Base-by-base conservation (phyloP, 2,329 filamentous ascomycete genomes). In the Ophidiomyces ophidiicola region DNA sequence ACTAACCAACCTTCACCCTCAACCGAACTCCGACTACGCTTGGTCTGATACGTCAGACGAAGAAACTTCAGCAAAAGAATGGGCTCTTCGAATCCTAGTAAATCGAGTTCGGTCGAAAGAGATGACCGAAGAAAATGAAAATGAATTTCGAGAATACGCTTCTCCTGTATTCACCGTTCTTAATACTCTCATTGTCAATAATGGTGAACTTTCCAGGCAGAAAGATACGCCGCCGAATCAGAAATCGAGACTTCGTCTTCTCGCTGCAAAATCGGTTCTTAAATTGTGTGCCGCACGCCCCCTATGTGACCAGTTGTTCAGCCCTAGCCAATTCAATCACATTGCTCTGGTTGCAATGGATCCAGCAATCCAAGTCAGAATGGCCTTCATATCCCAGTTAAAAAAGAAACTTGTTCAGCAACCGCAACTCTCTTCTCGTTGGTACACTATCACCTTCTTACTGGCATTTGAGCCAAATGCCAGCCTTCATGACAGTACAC, bases 401-500 rank as follows among this genome's bases (percentile, higher is more conserved):
- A 90, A 93, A 61, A 94, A 93, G 61, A 59, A 58, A 41, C 48
- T 64, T 12, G 55, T 58, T n/a, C 60, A 62, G 44, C 54, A 50
- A n/a, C 50, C 59, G 4, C 88, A 93, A 53, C 73, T 96, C 3
- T 81, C 82, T 6, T 74, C 80, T 38, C 78, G 88, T 6, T 98
- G 92, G 69, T 90, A 93, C 58, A 82, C 84, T 0, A 79, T 94
- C 28, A 70, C 93, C 4, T 96, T 94, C 64, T 66, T 96, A 30
- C 80, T 86, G 21, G 88, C 90, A 1, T 94, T 90, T 56, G 90
- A 98, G 61, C 90, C 88, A 0, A 72, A 76, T 25, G 56, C 64
- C n/a, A 72, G 74, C 11, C 73, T 93, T 55, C 82, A 79, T 56
- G 76, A 75, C 35, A 76, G 80, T 29, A 79, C 84, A 2, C 75